Conservation (phyloP, 2,329 filamentous ascomycete genomes). For the Trichoderma koningii region DNA sequence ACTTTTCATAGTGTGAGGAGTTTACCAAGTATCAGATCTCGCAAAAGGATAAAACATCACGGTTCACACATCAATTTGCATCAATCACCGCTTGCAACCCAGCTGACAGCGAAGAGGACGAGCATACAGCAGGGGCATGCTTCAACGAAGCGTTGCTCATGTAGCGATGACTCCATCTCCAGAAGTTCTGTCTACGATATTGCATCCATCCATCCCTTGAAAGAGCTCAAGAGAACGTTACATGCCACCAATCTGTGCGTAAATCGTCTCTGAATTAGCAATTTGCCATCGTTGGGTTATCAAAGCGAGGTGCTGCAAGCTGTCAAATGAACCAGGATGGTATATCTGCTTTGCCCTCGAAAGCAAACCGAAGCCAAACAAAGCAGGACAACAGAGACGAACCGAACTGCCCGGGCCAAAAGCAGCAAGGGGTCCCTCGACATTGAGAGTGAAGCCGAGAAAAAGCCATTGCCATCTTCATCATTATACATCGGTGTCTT, state of each 20-base stretch:
- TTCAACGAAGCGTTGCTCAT: background rate
- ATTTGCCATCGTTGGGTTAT: too few species aligned
- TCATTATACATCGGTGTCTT: background rate
- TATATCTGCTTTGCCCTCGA: too few species aligned
- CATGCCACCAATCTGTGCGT: constrained; percentile 3
- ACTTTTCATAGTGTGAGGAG: too few species aligned
- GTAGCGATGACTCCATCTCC: background rate
- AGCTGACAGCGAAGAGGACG: background rate
- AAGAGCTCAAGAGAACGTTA: constrained; percentile 17
- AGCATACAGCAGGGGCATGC: background rate
- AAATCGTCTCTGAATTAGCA: background rate
- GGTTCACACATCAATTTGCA: too few species aligned
- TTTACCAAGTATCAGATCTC: too few species aligned
- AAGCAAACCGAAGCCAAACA: background rate
- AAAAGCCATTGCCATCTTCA: background rate
- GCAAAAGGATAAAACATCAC: too few species aligned
- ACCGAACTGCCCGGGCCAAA: background rate
- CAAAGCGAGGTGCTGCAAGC: too few species aligned
- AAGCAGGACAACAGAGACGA: background rate
- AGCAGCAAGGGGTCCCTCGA: background rate
- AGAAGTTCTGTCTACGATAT: background rate
- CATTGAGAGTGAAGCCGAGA: background rate
- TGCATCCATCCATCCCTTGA: background rate
- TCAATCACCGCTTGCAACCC: too few species aligned
- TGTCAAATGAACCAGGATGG: too few species aligned